Evolutionary conservation across 2,329 filamentous ascomycete species (phyloP), one percentile per base, ranked within the genome.

Genomic region (Acrocalymma vagum): DNA sequence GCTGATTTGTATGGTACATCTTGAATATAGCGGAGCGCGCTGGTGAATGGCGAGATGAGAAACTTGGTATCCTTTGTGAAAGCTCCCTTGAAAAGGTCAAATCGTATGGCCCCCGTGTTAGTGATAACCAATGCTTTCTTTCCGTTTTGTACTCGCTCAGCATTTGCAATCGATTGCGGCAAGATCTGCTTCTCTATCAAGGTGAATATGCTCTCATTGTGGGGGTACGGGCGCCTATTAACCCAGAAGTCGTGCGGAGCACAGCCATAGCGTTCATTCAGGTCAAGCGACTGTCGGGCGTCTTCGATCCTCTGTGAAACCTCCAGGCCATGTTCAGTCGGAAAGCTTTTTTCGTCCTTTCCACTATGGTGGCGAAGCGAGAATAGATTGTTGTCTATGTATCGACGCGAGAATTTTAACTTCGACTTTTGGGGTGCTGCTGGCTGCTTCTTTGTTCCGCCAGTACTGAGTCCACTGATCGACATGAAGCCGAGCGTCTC

Each of bases 401-500:
- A 97, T 44, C 86, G 82, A 29, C 93, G 82, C 37, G 80, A 79
- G 64, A 95, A 96, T 2, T 76, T 79, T 28, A 84, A 72, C 60
- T 64, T 36, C 50, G 53, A 6, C 38, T 50, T 44, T 20, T 60
- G 52, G 13, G 42, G 15, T 18, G 25, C 37, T 11, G 56, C 50
- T 20, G 52, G 24, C 11, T 48, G 37, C 28, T 53, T 21, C 55
- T 64, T 63, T 14, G 57, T 70, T 5, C 64, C 65, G 16, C 69
- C 68, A 1, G 73, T 75, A 7, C 72, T 72, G 14, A 86, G 63
- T 2, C 90, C 90, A 41, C 86, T 80, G 29, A 96, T 84, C 0
- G 91, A 95, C 81, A 94, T 84, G 80, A 94, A 97, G 2, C 93
- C 93, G 33, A 97, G 86, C 0, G 93, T 96, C 74, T 97, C 93